Percentiles rank a stretch among this genome's conserved stretches.
These are phyloP conservation scores for Oryza officinalis DNA, from an alignment of 176 grass and related monocot genomes.

Conservation along the genomic window DNA sequence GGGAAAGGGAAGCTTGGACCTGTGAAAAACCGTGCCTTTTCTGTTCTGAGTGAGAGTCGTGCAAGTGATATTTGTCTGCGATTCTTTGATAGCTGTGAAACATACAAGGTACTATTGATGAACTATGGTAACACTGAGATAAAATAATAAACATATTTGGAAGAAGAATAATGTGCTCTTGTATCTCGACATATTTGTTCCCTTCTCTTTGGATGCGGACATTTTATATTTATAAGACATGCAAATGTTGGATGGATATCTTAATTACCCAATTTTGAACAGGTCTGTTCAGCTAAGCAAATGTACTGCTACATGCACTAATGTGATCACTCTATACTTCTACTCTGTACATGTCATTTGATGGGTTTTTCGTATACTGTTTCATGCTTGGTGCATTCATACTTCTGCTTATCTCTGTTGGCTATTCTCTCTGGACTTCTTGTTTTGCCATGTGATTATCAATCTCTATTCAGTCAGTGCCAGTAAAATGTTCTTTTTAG, in stretches of 20 bases:
- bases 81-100: slow-evolving; percentile 82
- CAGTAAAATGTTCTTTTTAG: not conserved
- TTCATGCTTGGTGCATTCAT: not conserved
- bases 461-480: not conserved
- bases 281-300: not conserved
- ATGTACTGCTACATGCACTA: not conserved
- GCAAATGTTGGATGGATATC: not conserved
- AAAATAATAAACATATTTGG: not conserved
- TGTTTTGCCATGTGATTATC: not conserved
- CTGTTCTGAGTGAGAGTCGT: slow-evolving; percentile 88
- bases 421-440: not conserved
- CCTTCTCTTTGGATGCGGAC: not conserved
- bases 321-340: not conserved
- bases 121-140: slow-evolving; percentile 19
- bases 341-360: not conserved
- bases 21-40: slow-evolving; percentile 77
- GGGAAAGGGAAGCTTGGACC: slow-evolving; percentile 89
- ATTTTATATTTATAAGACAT: not conserved
- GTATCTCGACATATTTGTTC: no score
- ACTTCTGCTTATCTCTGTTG: slow-evolving; percentile 19
- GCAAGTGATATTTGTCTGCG: slow-evolving; percentile 93
- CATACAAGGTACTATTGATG: slow-evolving; percentile 77
- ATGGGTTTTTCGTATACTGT: not conserved
- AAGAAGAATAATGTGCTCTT: no score
- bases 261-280: not conserved